Base-by-base conservation (phyloP, 768 basidiomycete species). In the Lanmaoa pseudosensibilis region DNA sequence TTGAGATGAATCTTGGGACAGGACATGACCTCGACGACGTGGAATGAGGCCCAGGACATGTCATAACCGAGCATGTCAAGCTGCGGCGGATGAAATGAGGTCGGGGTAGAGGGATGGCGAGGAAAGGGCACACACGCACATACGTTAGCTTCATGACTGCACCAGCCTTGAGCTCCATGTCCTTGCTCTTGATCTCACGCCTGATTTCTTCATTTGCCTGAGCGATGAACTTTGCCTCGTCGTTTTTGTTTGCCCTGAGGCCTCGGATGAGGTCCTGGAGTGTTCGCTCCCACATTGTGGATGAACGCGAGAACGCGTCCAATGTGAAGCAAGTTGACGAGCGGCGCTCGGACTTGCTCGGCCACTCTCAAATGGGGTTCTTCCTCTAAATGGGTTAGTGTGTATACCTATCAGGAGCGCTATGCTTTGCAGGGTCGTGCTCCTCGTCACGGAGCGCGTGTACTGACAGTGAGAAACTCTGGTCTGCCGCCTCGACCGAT, bases 21-120 rank as follows among this genome's bases (percentile, higher is more conserved):
- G 37, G 94, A 94, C 97, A 99, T 99, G 71, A 96, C 94, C 69
- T 99, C 97, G 7, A 98, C 88, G 51, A 99, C 90, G 71, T 96
- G 87, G 66, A 99, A 99, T 9, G 97, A 92, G 44, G 95, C 95
- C 86, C 94, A 97, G 56, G 84, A 84, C 86, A 90, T 97, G 75
- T 90, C 94, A 69, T 88, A 94, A 51, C 88, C 97, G 50, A 99
- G 75, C 97, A 99, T 98, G 70, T 98, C 93, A 60, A 99, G 86
- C 96, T 98, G 52, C 15, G 55, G 49, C 47, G 60, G 56, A 44
- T 18, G 58, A 32, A 10, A 58, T 65, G 52, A 62, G 55, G 48
- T 23, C 37, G 49, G 33, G 46, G 58, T 18, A 19, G 25, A 16
- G 44, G 49, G 21, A 19, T 4, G 49, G 36, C 15, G 46, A 49